Percentiles rank a stretch among this genome's conserved stretches.
Evolutionary conservation across 768 basidiomycete species (phyloP).

Genomic region (Boletus rex-veris): DNA sequence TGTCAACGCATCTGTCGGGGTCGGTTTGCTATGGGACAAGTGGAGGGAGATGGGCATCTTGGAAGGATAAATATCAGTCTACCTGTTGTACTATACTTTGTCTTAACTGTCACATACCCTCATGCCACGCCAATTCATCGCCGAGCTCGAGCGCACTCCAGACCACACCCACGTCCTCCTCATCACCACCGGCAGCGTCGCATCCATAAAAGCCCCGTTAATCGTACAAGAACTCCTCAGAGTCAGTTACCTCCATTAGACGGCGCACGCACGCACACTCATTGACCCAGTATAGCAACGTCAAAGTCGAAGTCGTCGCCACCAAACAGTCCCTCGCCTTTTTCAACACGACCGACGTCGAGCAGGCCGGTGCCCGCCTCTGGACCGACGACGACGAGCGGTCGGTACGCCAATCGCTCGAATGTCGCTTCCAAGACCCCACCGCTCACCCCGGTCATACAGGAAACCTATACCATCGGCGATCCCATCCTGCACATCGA

Average conservation of each 20-base stretch:
- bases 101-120: not conserved
- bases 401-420: conserved; percentile 51
- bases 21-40: conserved; percentile 80
- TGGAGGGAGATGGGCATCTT: conserved; percentile 87
- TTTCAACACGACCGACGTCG: conserved; percentile 55
- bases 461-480: conserved; percentile 75
- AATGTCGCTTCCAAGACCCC: not conserved
- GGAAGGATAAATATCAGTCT: conserved; percentile 33
- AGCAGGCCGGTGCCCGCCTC: conserved; percentile 52
- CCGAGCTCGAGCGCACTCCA: conserved; percentile 25
- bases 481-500: conserved; percentile 97
- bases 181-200: conserved; percentile 92
- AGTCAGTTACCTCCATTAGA: conserved; percentile 41
- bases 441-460: not conserved
- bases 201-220: conserved; percentile 88
- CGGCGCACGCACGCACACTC: not conserved
- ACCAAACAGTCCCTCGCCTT: conserved; percentile 79
- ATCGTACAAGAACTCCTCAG: conserved; percentile 75
- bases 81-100: conserved; percentile 14
- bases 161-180: conserved; percentile 62
- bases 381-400: conserved; percentile 96
- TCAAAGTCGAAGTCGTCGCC: conserved; percentile 80
- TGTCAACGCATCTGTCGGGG: conserved; percentile 57
- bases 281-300: conserved; percentile 58
- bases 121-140: conserved; percentile 23